Conservation (phyloP, 306 rosid species). For the Sicyos baderoa region DNA sequence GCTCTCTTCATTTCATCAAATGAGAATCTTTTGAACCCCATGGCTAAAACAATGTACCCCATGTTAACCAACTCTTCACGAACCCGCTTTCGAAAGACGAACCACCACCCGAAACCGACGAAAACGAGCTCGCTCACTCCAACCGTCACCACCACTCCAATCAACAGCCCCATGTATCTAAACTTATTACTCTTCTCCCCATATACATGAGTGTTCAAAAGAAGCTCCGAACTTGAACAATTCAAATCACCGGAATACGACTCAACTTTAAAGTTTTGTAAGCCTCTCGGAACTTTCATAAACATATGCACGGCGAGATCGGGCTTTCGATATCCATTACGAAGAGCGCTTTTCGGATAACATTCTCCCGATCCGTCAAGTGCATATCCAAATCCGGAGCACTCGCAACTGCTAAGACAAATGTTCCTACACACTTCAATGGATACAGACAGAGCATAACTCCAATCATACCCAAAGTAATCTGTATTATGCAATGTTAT, state of each 20-base stretch:
- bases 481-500: conserved; percentile 24
- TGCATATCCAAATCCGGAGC: conserved; percentile 32
- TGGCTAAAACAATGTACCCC: no score
- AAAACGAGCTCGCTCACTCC: conserved; percentile 22
- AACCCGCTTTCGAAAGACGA: no score
- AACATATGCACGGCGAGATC: conserved; percentile 12
- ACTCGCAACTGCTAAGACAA: conserved; percentile 20
- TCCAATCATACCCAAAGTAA: conserved; percentile 29
- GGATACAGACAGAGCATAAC: neutral
- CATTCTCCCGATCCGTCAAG: conserved; percentile 27
- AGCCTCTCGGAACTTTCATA: neutral
- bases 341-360: conserved; percentile 24
- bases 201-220: conserved; percentile 4
- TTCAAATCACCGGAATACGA: conserved; percentile 11
- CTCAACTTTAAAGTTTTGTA: no score
- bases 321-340: conserved; percentile 23
- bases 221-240: conserved; percentile 11
- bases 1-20: no score
- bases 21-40: no score
- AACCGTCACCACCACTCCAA: conserved; percentile 25
- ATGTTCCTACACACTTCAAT: conserved; percentile 21
- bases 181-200: conserved; percentile 11
- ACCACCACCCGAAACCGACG: conserved; percentile 31
- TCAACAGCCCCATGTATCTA: conserved; percentile 18
- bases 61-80: no score